Evolutionary conservation across 2,329 filamentous ascomycete species (phyloP).

Genomic region (Epichloe coenophiala): DNA sequence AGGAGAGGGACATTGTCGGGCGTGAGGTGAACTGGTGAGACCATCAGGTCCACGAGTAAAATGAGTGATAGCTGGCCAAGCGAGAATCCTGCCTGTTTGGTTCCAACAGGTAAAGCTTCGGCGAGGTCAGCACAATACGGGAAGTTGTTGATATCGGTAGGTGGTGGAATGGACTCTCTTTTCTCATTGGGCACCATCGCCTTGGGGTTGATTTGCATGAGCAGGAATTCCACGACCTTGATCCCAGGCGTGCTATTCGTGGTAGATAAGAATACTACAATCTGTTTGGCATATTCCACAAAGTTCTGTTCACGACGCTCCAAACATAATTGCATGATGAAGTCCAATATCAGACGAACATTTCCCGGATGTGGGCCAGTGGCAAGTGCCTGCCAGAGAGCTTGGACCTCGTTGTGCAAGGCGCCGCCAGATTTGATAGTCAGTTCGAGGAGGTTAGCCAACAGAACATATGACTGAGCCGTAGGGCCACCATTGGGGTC

Average conservation of each 20-base stretch:
- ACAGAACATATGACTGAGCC: conserved; percentile 81
- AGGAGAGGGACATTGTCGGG: conserved; percentile 73
- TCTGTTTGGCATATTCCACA: conserved; percentile 94
- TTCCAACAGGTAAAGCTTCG: conserved; percentile 68
- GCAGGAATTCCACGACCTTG: conserved; percentile 85
- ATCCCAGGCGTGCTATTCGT: conserved; percentile 60
- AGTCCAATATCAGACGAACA: conserved; percentile 86
- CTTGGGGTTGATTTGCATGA: conserved; percentile 83
- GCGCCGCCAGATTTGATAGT: conserved; percentile 83
- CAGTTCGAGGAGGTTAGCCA: conserved; percentile 91
- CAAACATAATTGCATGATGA: conserved; percentile 86
- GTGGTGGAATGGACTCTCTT: conserved; percentile 51
- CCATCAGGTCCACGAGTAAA: conserved; percentile 88
- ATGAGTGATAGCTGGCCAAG: conserved; percentile 88
- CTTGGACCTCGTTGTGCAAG: conserved; percentile 92
- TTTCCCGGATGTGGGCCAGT: conserved; percentile 89
- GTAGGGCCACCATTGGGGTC: conserved; percentile 87
- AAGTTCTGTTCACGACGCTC: conserved; percentile 96
- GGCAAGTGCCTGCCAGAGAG: conserved; percentile 89
- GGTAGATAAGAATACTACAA: conserved; percentile 89
- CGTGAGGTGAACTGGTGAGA: conserved; percentile 71
- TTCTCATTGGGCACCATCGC: conserved; percentile 95
- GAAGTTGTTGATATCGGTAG: conserved; percentile 58
- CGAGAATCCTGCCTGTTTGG: conserved; percentile 86
- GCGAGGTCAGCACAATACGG: conserved; percentile 84